Conservation (phyloP, 352 stramenopile genomes). For the Thalassiosira pacifica region DNA sequence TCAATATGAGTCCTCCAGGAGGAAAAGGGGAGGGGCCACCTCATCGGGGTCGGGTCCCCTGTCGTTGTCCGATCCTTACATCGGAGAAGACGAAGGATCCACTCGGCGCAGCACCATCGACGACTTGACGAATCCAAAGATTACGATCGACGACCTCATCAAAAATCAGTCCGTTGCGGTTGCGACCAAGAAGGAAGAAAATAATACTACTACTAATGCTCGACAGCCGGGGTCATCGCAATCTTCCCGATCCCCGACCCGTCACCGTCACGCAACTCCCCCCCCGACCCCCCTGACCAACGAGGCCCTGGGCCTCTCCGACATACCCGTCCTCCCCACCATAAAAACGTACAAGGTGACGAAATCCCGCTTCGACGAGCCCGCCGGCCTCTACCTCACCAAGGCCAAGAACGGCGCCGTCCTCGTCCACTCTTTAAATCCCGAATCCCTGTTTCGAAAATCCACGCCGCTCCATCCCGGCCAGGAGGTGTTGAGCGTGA, state of each 20-base stretch:
- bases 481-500: slow-evolving; percentile 56
- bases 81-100: not conserved
- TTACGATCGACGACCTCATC: not conserved
- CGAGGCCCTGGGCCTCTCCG: slow-evolving; percentile 34
- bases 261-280: not conserved
- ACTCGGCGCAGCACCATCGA: not conserved
- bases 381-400: slow-evolving; percentile 34
- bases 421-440: slow-evolving; percentile 34
- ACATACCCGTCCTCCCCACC: slow-evolving; percentile 40
- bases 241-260: not conserved
- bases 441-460: slow-evolving; percentile 35
- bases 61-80: not conserved
- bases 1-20: not conserved
- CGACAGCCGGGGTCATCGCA: not conserved
- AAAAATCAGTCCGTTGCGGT: not conserved
- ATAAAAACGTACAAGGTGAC: slow-evolving; percentile 51
- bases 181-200: not conserved
- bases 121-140: slow-evolving; percentile 10
- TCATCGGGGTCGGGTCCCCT: too few relatives aligned
- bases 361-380: slow-evolving; percentile 36
- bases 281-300: not conserved
- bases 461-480: slow-evolving; percentile 22
- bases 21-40: too few relatives aligned
- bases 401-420: slow-evolving; percentile 54
- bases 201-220: not conserved